Conservation (phyloP, 768 basidiomycete species). For the Kwoniella mangroviensis region DNA sequence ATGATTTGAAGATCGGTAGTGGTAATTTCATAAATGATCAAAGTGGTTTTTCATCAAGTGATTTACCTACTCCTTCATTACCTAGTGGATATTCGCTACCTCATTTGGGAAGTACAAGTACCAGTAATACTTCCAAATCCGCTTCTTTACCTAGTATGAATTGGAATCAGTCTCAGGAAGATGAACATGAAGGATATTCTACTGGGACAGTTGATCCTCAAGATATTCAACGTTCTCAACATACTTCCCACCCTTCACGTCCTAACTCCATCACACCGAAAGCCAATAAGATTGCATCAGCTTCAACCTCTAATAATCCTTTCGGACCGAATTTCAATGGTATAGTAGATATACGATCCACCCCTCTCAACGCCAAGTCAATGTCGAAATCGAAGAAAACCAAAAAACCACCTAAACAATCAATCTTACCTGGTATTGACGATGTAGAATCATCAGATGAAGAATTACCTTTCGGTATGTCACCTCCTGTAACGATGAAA, state of each 20-base stretch:
- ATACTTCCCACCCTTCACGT: not conserved
- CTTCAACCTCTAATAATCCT: constrained; percentile 11
- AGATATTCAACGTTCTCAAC: constrained; percentile 1
- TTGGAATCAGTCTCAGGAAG: not conserved
- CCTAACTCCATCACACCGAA: constrained; percentile 21
- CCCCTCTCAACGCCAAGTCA: constrained; percentile 42
- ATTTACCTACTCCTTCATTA: constrained; percentile 42
- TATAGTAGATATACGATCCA: constrained; percentile 70
- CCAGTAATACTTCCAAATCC: not conserved
- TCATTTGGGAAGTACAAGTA: not conserved
- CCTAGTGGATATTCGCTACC: constrained; percentile 42
- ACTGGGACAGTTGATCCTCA: constrained; percentile 34
- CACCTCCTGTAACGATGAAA: constrained; percentile 65
- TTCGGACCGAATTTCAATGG: constrained; percentile 66
- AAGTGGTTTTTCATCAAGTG: constrained; percentile 2
- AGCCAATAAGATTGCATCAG: constrained; percentile 5
- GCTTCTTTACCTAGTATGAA: not conserved
- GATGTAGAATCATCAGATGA: constrained; percentile 60
- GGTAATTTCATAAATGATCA: not conserved
- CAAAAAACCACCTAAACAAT: constrained; percentile 25
- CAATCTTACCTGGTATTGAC: constrained; percentile 34
- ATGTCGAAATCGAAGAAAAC: constrained; percentile 60
- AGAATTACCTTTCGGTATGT: constrained; percentile 60
- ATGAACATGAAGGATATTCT: constrained; percentile 25
- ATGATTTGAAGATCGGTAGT: constrained; percentile 42